phyloP scores from a whole-genome alignment of 352 stramenopile species.

The Pythium volutum region DNA sequence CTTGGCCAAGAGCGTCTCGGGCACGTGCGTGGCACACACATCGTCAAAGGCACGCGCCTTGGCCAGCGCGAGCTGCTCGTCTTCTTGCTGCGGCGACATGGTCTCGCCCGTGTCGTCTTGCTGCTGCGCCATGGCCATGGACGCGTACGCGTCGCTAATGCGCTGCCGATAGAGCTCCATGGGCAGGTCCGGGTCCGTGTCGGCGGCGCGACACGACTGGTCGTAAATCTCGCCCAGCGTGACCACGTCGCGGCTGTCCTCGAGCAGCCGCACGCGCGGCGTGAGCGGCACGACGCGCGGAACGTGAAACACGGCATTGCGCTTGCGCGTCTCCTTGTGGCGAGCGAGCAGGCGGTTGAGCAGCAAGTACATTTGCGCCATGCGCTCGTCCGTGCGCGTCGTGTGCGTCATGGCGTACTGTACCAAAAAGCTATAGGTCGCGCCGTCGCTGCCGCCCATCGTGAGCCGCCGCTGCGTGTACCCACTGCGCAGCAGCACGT shows the following conservation, averaged over 20 bases:
- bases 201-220: slow-evolving; percentile 58
- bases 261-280: slow-evolving; percentile 82
- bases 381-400: slow-evolving; percentile 92
- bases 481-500: slow-evolving; percentile 82
- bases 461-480: slow-evolving; percentile 90
- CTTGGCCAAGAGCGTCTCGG: slow-evolving; percentile 82
- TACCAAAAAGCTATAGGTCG: slow-evolving; percentile 89
- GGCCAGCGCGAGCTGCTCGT: slow-evolving; percentile 55
- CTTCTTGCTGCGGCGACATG: slow-evolving; percentile 43
- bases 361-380: slow-evolving; percentile 92
- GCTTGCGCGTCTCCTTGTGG: slow-evolving; percentile 86
- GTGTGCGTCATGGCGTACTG: slow-evolving; percentile 93
- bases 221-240: slow-evolving; percentile 88
- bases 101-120: slow-evolving; percentile 4
- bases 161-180: slow-evolving; percentile 77
- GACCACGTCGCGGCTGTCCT: slow-evolving; percentile 84
- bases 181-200: slow-evolving; percentile 74
- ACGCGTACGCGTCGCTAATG: slow-evolving; percentile 71
- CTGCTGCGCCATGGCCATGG: slow-evolving; percentile 33
- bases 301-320: slow-evolving; percentile 88
- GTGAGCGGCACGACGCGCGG: slow-evolving; percentile 93
- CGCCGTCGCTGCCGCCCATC: slow-evolving; percentile 87
- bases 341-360: slow-evolving; percentile 82
- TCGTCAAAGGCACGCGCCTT: slow-evolving; percentile 74
- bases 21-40: slow-evolving; percentile 76